phyloP scores from a whole-genome alignment of 768 basidiomycete genomes.

The Trametes maxima region DNA sequence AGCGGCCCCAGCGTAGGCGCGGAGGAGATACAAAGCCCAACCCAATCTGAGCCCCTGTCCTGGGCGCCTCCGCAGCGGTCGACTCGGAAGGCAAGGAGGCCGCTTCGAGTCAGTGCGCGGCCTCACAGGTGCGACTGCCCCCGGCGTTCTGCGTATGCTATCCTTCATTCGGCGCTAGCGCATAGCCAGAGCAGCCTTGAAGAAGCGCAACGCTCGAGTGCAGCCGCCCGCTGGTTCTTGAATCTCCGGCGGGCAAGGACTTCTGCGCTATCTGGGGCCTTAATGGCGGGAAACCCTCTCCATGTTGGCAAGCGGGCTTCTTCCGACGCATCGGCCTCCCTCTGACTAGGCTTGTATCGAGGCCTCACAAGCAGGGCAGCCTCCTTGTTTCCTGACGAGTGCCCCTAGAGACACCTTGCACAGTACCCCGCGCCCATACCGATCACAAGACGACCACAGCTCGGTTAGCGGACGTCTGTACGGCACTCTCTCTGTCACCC shows the following conservation, averaged over 20 bases:
- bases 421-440: background rate
- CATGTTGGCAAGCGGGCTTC: constrained; percentile 5
- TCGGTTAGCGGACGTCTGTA: constrained; percentile 2
- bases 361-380: background rate
- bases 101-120: background rate
- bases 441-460: constrained; percentile 3
- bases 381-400: background rate
- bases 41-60: constrained; percentile 18
- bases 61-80: background rate
- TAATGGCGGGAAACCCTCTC: constrained; percentile 2
- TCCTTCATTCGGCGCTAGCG: background rate
- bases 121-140: constrained; percentile 1
- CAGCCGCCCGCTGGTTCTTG: constrained; percentile 4
- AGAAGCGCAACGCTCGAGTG: background rate
- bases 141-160: background rate
- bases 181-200: background rate
- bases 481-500: constrained; percentile 5
- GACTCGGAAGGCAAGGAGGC: background rate
- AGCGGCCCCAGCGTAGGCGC: constrained; percentile 9
- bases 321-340: constrained; percentile 11
- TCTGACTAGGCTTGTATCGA: background rate
- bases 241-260: constrained; percentile 5
- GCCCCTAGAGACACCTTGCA: background rate
- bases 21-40: constrained; percentile 18
- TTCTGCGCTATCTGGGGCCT: constrained; percentile 10